Percentiles rank a stretch among this genome's conserved stretches.
phyloP scores from a whole-genome alignment of 2,329 filamentous ascomycete species.

The Sclerotinia nivalis region DNA sequence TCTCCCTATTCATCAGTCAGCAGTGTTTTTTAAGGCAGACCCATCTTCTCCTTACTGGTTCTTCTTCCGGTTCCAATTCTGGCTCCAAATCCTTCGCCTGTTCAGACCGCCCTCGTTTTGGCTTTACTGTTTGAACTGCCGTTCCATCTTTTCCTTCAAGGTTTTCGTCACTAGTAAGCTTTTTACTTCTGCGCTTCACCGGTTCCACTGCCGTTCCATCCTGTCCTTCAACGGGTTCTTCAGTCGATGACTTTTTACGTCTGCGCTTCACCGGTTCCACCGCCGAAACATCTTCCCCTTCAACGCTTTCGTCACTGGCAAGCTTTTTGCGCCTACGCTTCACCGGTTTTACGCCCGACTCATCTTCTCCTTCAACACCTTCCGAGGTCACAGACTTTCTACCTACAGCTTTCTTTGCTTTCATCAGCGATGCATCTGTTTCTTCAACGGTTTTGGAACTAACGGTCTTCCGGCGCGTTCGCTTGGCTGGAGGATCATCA shows the following conservation, averaged over 20 bases:
- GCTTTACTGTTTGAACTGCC: not conserved
- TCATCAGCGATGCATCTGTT: not conserved
- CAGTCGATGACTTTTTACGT: not conserved
- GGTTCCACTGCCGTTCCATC: too few relatives aligned
- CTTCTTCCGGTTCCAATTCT: not conserved
- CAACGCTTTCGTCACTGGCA: not conserved
- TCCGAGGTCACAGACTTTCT: not conserved
- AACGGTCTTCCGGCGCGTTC: constrained; percentile 3
- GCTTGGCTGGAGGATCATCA: not conserved
- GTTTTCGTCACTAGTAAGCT: not conserved
- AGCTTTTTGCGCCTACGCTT: not conserved
- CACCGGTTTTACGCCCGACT: not conserved
- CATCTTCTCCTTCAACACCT: not conserved
- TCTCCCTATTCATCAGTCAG: not conserved
- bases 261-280: not conserved
- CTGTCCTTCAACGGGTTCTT: too few relatives aligned
- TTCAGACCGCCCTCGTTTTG: not conserved
- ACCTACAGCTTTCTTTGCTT: not conserved
- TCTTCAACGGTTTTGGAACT: not conserved
- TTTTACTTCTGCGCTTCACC: not conserved
- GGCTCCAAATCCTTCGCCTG: not conserved
- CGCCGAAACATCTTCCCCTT: not conserved
- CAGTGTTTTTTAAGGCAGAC: not conserved
- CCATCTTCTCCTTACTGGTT: not conserved
- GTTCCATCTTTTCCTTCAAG: not conserved